Evolutionary conservation across 208 protist species (phyloP).

Genomic region (Acanthamoeba triangularis): DNA sequence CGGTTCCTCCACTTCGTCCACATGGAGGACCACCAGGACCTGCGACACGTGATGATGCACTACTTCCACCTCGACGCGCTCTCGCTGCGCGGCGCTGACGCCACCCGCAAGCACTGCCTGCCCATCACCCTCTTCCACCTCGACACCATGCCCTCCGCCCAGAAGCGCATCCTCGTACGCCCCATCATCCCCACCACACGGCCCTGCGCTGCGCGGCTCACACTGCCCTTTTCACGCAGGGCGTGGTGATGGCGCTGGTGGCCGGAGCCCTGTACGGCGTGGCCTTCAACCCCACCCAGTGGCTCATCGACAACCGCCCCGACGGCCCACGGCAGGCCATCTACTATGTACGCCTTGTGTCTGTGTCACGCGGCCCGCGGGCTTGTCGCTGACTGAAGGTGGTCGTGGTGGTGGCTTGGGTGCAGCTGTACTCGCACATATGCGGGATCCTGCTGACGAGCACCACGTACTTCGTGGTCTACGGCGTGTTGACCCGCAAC

Average conservation of each 20-base stretch:
- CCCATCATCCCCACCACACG: no score
- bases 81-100: neutral
- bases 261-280: neutral
- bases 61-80: constrained; percentile 28
- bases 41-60: constrained; percentile 50
- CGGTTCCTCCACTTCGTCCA: constrained; percentile 15
- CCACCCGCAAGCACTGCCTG: neutral
- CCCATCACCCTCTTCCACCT: constrained; percentile 43
- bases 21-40: constrained; percentile 26
- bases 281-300: constrained; percentile 8
- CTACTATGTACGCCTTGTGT: neutral
- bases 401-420: neutral
- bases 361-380: neutral
- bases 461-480: constrained; percentile 23
- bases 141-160: constrained; percentile 22
- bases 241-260: neutral
- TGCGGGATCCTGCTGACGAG: constrained; percentile 1
- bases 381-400: neutral
- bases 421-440: neutral
- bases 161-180: constrained; percentile 37
- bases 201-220: neutral
- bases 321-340: neutral
- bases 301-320: constrained; percentile 36
- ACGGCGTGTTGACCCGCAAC: constrained; percentile 43
- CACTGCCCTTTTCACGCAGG: neutral